A percentile compares a stretch with the other conserved stretches of the same genome.
Evolutionary conservation across 2,329 filamentous ascomycete genomes (phyloP).

Genomic region (Colletotrichum sp.): DNA sequence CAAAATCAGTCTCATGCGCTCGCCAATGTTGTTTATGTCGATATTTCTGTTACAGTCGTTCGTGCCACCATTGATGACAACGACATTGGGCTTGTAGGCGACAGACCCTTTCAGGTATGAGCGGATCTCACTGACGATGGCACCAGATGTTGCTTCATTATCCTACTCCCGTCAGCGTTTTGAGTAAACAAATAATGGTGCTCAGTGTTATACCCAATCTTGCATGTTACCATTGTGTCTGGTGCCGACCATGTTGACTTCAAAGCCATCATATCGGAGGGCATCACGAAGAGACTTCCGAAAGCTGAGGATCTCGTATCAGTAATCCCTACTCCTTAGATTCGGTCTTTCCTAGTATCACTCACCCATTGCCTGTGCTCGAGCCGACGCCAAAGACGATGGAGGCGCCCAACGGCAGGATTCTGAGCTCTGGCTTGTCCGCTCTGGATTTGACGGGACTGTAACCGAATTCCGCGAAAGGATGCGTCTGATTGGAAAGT

Average conservation of each 20-base stretch:
- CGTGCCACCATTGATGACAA: not conserved
- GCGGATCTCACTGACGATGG: not conserved
- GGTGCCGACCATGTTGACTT: not conserved
- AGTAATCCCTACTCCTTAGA: rapidly evolving
- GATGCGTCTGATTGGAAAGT: not conserved
- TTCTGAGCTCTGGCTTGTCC: not conserved
- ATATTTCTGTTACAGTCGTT: not conserved
- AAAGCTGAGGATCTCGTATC: rapidly evolving
- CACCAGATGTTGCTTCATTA: not conserved
- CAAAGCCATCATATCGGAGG: not conserved
- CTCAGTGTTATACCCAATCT: not conserved
- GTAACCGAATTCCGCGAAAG: not conserved
- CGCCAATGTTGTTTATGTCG: not conserved
- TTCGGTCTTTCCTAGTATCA: not conserved
- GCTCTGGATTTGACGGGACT: not conserved
- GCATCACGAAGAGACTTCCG: not conserved
- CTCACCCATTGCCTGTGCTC: not conserved
- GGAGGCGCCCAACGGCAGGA: not conserved
- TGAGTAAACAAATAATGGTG: rapidly evolving
- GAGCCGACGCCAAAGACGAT: not conserved
- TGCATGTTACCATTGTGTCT: not conserved
- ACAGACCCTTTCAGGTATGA: not conserved
- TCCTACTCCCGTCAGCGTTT: not conserved
- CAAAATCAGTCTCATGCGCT: not conserved
- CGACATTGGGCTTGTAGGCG: not conserved